A percentile compares a stretch with the other conserved stretches of the same genome.
These are phyloP conservation scores for Spizellomyces punctatus DNA, from an alignment of 192 early-diverging fungal species.

Conservation along the genomic window DNA sequence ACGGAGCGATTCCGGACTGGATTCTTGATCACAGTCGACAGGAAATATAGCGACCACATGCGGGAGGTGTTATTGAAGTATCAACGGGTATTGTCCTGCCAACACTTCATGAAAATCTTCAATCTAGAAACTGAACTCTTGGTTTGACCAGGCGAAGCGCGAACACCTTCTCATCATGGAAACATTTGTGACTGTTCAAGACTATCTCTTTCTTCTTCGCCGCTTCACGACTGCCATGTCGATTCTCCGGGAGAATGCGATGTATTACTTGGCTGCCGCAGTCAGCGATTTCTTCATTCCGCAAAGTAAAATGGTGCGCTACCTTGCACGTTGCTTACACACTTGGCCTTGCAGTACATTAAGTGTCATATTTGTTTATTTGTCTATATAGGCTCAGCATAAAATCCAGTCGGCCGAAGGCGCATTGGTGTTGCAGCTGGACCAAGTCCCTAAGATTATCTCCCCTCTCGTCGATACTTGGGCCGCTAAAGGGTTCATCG, in stretches of 20 bases:
- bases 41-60: slow-evolving; percentile 71
- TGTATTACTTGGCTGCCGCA: slow-evolving; percentile 98
- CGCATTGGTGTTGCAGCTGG: slow-evolving; percentile 81
- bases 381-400: slow-evolving; percentile 67
- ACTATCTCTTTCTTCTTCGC: slow-evolving; percentile 91
- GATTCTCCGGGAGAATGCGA: slow-evolving; percentile 64
- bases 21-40: slow-evolving; percentile 12
- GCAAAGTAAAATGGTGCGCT: slow-evolving; percentile 76
- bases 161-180: slow-evolving; percentile 73
- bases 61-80: slow-evolving; percentile 63
- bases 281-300: slow-evolving; percentile 99
- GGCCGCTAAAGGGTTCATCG: slow-evolving; percentile 83
- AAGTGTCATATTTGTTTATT: slow-evolving; percentile 3
- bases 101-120: neutral
- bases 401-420: slow-evolving; percentile 96
- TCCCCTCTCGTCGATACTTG: slow-evolving; percentile 91
- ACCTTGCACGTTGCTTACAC: neutral
- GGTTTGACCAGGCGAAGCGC: slow-evolving; percentile 53
- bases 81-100: slow-evolving; percentile 51
- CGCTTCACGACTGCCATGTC: slow-evolving; percentile 71
- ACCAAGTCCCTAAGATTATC: slow-evolving; percentile 97
- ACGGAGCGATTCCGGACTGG: neutral
- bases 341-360: neutral
- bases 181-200: slow-evolving; percentile 85
- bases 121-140: no score